phyloP scores from a whole-genome alignment of 106 monocot genomes.

The Platanthera guangdongensis region DNA sequence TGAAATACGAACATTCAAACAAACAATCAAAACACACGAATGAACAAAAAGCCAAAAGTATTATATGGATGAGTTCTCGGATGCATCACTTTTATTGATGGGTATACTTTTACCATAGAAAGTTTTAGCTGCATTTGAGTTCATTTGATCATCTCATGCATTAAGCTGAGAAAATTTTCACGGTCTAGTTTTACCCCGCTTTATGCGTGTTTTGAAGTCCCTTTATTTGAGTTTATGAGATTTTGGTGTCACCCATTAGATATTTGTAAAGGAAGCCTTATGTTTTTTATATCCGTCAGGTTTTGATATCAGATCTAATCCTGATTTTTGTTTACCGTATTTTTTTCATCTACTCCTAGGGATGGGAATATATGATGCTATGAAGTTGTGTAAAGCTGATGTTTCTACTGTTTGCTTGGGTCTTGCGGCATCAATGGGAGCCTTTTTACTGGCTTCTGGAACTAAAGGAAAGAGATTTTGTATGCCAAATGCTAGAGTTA shows the following conservation, averaged over 20 bases:
- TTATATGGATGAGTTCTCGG: too few species aligned
- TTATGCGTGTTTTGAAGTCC: background rate
- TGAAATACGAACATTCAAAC: too few species aligned
- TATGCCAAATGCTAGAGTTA: slow-evolving; percentile 98
- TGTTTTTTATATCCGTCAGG: background rate
- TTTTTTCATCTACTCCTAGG: slow-evolving; percentile 26
- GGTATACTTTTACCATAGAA: background rate
- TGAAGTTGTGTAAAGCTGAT: slow-evolving; percentile 98
- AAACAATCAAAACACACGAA: too few species aligned
- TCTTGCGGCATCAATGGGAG: slow-evolving; percentile 95
- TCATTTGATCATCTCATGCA: background rate
- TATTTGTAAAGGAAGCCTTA: background rate
- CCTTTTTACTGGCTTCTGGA: slow-evolving; percentile 78
- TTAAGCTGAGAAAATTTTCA: background rate
- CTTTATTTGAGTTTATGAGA: background rate
- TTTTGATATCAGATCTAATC: background rate
- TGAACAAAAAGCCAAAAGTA: too few species aligned
- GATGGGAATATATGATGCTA: slow-evolving; percentile 99
- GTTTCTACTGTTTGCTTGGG: slow-evolving; percentile 93
- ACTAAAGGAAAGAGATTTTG: slow-evolving; percentile 94
- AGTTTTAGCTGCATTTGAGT: background rate
- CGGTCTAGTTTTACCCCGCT: background rate
- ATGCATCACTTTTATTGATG: background rate
- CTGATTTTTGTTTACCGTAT: background rate
- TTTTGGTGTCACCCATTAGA: background rate